Evolutionary conservation across 495 filamentous ascomycete genomes (phyloP).

Genomic region (Penicillium alfredii): DNA sequence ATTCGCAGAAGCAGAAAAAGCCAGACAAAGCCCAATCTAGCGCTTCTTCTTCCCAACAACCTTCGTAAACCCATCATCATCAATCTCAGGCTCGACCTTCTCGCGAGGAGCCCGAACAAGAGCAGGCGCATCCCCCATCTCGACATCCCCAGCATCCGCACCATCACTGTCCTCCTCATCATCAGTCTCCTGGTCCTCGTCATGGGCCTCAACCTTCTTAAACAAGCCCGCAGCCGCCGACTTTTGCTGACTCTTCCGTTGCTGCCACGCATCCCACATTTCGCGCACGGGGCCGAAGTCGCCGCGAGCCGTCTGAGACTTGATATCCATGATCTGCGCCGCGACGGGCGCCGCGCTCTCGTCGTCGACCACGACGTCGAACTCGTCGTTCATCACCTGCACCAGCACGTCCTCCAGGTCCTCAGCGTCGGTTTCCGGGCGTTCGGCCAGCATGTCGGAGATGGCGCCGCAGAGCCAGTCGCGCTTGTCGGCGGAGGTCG

Average conservation of each 20-base stretch:
- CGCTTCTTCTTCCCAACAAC: conserved; percentile 67
- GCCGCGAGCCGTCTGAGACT: conserved; percentile 53
- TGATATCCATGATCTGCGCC: conserved; percentile 60
- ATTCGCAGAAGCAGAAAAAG: conserved; percentile 1
- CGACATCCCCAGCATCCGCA: conserved; percentile 56
- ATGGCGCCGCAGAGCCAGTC: conserved; percentile 93
- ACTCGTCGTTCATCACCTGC: conserved; percentile 92
- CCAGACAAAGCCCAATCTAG: conserved; percentile 12
- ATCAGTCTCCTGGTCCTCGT: conserved; percentile 48
- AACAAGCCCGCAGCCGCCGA: conserved; percentile 49
- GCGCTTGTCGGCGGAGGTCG: conserved; percentile 78
- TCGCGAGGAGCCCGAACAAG: conserved; percentile 54
- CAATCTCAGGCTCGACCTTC: conserved; percentile 68
- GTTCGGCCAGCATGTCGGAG: conserved; percentile 67
- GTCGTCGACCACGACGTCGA: conserved; percentile 86
- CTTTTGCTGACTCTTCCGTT: conserved; percentile 44
- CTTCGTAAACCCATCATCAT: conserved; percentile 93
- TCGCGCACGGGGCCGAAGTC: conserved; percentile 62
- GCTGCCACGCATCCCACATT: conserved; percentile 61
- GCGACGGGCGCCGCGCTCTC: conserved; percentile 73
- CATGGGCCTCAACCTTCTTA: conserved; percentile 47
- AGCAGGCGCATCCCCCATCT: conserved; percentile 69
- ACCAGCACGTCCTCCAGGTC: conserved; percentile 79
- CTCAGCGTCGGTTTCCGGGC: conserved; percentile 71
- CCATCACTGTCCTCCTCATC: conserved; percentile 54